Evolutionary conservation across 1,284 basidiomycete genomes (phyloP), one percentile per base, ranked within the genome.

Genomic region (Meira nashicola): DNA sequence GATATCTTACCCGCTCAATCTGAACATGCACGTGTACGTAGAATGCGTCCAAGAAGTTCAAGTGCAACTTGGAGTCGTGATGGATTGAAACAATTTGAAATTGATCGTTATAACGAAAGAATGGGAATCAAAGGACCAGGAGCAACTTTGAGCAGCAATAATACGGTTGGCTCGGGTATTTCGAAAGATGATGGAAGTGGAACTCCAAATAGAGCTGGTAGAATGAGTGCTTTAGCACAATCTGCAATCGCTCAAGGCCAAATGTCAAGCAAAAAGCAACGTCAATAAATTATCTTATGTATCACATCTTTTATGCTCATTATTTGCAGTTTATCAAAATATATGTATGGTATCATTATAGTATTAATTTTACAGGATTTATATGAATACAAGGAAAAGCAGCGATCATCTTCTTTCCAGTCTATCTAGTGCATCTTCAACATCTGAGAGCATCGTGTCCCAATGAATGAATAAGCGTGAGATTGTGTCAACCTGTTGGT

Each of bases 71-170:
- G 74, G 74, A 65, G 55, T 9, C 65, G 65, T 1, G 73, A 77
- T 39, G 70, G 68, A 0, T 60, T 77, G 37, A 67, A 66, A 5
- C 73, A 76, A 61, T 70, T 67, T 67, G 73, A 76, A 54, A 73
- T 76, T n/a, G 73, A 76, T 60, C 54, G 72, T 39, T 76, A 76
- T 64, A 76, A 76, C 59, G 64, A 67, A 58, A 64, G 70, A 25
- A 69, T 76, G 72, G 72, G 72, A 43, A 76, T 76, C 58, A 25
- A 48, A 25, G 46, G 46, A 48, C 46, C 46, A 25, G 46, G 46
- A 23, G 46, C 25, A 15, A 14, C 12, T 5, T 25, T 48, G 25
- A n/a, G 7, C 14, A 23, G 12, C 2, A 48, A 12, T 11, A 9
- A 14, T 12, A 33, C 28, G 8, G 28, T 33, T 8, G 28, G 28